Evolutionary conservation across 441 rosid species (phyloP).

Genomic region (Bruguiera hainesii): DNA sequence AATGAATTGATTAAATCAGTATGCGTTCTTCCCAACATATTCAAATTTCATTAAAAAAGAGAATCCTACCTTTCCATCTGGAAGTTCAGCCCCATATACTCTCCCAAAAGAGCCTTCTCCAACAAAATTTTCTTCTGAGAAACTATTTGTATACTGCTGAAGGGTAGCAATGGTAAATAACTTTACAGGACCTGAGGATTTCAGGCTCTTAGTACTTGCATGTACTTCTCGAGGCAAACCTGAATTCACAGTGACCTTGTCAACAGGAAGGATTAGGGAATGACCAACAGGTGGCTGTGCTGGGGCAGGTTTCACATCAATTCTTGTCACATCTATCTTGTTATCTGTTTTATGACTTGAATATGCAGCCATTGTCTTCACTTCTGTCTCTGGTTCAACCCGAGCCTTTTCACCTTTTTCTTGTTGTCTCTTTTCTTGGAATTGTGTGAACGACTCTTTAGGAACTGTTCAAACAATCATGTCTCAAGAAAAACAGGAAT

Average conservation of each 20-base stretch:
- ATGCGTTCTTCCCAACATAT: no score
- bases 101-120: constrained; percentile 79
- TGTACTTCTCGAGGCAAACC: constrained; percentile 26
- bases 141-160: constrained; percentile 78
- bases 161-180: constrained; percentile 73
- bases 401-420: constrained; percentile 31
- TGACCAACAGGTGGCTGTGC: constrained; percentile 47
- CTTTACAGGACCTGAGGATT: constrained; percentile 37
- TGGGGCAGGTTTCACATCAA: constrained; percentile 19
- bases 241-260: constrained; percentile 38
- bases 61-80: constrained; percentile 59
- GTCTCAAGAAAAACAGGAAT: constrained; percentile 5
- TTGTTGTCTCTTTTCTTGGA: constrained; percentile 32
- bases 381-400: constrained; percentile 32
- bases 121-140: constrained; percentile 65
- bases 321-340: constrained; percentile 17
- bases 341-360: constrained; percentile 32
- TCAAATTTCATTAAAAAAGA: background rate
- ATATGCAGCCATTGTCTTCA: constrained; percentile 27
- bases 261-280: constrained; percentile 31
- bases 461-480: constrained; percentile 38
- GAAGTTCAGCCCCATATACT: constrained; percentile 74
- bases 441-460: constrained; percentile 34
- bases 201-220: constrained; percentile 30
- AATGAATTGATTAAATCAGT: no score